Evolutionary conservation across 2,329 filamentous ascomycete genomes (phyloP).

Genomic region (Colletotrichum tofieldiae): DNA sequence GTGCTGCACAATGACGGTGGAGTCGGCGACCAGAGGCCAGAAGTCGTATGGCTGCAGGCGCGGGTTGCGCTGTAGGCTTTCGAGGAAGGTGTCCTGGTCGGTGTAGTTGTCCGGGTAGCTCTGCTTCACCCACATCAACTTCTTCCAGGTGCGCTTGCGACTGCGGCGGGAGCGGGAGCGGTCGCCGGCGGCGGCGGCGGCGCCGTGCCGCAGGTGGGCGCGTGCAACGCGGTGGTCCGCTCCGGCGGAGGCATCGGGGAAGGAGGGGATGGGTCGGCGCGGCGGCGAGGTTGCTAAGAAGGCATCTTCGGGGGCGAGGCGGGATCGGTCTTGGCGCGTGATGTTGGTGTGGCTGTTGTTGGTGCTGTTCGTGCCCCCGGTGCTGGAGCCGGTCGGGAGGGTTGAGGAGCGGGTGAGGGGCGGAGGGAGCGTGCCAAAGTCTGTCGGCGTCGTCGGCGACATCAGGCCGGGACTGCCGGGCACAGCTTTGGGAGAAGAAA

Average conservation of each 20-base stretch:
- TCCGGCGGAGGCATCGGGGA: slow-evolving; percentile 42
- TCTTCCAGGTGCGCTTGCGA: slow-evolving; percentile 88
- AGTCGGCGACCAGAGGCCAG: slow-evolving; percentile 95
- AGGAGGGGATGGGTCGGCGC: slow-evolving; percentile 60
- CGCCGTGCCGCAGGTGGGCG: slow-evolving; percentile 46
- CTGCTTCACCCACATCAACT: slow-evolving; percentile 98
- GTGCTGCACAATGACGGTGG: slow-evolving; percentile 96
- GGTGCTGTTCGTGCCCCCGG: slow-evolving; percentile 15
- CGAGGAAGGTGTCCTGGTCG: slow-evolving; percentile 95
- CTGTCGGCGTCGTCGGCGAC: slow-evolving; percentile 42
- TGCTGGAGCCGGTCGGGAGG: slow-evolving; percentile 52
- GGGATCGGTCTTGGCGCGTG: slow-evolving; percentile 70
- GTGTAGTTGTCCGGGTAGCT: slow-evolving; percentile 99
- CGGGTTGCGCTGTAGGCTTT: slow-evolving; percentile 95
- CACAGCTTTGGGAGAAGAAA: neutral
- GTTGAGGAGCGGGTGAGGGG: slow-evolving; percentile 59
- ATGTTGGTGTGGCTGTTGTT: slow-evolving; percentile 43
- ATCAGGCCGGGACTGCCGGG: slow-evolving; percentile 23
- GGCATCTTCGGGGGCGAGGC: slow-evolving; percentile 88
- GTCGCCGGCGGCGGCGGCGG: slow-evolving; percentile 59
- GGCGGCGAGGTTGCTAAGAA: slow-evolving; percentile 77
- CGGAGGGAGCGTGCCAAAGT: slow-evolving; percentile 39
- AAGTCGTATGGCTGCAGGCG: slow-evolving; percentile 96
- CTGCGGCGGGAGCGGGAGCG: slow-evolving; percentile 77
- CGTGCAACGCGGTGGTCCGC: slow-evolving; percentile 44